These are phyloP conservation scores for Euphorbia peplus DNA, from an alignment of 345 rosid genomes.

Conservation along the genomic window DNA sequence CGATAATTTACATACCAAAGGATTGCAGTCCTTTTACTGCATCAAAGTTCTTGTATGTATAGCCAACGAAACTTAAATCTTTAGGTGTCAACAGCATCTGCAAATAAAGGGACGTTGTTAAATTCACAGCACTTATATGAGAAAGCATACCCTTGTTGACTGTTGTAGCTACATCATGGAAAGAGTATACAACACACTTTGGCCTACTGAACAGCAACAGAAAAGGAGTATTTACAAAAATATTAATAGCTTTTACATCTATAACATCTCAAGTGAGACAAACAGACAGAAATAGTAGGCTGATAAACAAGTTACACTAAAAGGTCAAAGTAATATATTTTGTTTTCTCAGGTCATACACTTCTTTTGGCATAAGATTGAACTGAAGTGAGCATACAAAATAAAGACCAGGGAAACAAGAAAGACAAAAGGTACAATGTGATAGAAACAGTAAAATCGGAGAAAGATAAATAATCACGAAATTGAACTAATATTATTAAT, in stretches of 20 bases:
- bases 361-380: neutral
- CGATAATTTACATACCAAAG: conserved; percentile 45
- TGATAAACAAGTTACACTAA: neutral
- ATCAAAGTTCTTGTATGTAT: conserved; percentile 93
- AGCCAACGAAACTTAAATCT: conserved; percentile 94
- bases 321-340: neutral
- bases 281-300: neutral
- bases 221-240: neutral
- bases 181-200: neutral
- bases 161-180: neutral
- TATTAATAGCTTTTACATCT: neutral
- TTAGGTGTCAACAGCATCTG: conserved; percentile 80
- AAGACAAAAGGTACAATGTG: neutral
- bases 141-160: neutral
- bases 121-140: neutral
- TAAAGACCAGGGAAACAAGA: neutral
- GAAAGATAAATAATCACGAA: no score
- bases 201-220: neutral
- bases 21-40: conserved; percentile 77
- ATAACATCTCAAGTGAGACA: neutral
- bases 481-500: no score
- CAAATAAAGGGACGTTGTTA: conserved; percentile 21
- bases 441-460: no score
- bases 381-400: neutral
- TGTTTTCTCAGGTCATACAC: neutral